Base-by-base conservation (phyloP, 768 basidiomycete species). In the Serendipita sp. region DNA sequence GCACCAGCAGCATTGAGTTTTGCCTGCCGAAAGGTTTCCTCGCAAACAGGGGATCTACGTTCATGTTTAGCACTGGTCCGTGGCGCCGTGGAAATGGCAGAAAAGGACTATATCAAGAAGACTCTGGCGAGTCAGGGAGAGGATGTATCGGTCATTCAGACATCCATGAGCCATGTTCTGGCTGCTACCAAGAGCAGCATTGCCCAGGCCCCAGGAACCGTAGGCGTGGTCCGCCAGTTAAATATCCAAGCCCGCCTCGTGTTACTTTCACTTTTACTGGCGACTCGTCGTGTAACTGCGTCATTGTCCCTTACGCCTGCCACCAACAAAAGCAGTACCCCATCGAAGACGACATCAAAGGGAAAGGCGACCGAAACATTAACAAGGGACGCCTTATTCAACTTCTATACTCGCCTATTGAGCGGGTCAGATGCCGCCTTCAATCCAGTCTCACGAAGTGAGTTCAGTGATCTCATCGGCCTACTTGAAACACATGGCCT, bases 21-120 rank as follows among this genome's bases (percentile, higher is more conserved):
- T 80, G 88, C 2, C 73, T 92, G 41, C 83, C 80, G 44, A 76
- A 91, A 90, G 70, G 76, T 92, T 18, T 89, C 91, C 3, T 80
- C 86, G 1, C 78, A 85, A 65, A 90, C 91, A 0, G 91, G 91
- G 15, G 91, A 94, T 69, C 88, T 92, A 7, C 79, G 91, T 45
- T 83, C 81, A 30, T 75, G 91, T 1, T 86, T 94, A 64, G 88
- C 89, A 71, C 86, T 92, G 11, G 78, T 90, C 8, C 81, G 89
- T 35, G 82, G 85, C 10, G 87, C 90, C 5, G 88, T 94, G 68
- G 87, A 90, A 68, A 74, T 85, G 13, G 83, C 85, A 0, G 75
- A 69, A 80, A n/a, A 74, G 74, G 30, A 70, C 71, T 53, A 65
- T 64, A 44, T 67, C 70, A 13, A 68, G 69, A 13, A 63, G 64